Evolutionary conservation across 2,329 filamentous ascomycete species (phyloP).

Genomic region (Diaporthe citriasiana): DNA sequence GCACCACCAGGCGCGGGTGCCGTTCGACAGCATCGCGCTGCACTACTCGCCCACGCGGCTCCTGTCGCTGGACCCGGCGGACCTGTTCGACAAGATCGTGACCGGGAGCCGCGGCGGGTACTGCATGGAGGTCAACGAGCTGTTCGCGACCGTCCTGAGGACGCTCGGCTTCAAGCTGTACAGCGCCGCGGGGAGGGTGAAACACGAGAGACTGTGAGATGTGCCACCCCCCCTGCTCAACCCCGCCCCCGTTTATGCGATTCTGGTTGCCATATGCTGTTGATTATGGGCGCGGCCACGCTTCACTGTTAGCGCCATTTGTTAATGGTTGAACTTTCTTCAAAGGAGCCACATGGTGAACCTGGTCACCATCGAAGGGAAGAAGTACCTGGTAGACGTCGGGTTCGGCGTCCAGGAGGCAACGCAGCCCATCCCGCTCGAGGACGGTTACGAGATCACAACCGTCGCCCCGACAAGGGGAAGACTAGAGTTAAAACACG

Average conservation of each 20-base stretch:
- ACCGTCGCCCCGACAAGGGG: constrained; percentile 62
- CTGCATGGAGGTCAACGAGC: constrained; percentile 63
- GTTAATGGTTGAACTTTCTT: neutral
- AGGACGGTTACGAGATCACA: constrained; percentile 45
- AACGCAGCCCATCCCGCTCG: constrained; percentile 51
- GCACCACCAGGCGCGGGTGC: constrained; percentile 63
- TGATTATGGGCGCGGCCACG: neutral
- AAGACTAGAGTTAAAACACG: constrained; percentile 56
- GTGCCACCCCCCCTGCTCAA: neutral
- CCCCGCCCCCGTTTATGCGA: neutral
- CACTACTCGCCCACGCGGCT: constrained; percentile 58
- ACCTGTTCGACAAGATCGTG: constrained; percentile 55
- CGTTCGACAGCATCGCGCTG: constrained; percentile 68
- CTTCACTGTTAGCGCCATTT: neutral
- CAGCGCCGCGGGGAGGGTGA: constrained; percentile 62
- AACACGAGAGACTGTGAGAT: constrained; percentile 33
- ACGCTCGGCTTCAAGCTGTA: constrained; percentile 65
- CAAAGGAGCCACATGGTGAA: constrained; percentile 71
- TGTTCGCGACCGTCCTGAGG: constrained; percentile 63
- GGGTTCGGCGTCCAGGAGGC: constrained; percentile 68
- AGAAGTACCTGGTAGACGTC: constrained; percentile 68
- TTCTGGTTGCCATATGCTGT: neutral
- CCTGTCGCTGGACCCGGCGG: constrained; percentile 50
- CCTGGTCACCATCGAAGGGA: constrained; percentile 66
- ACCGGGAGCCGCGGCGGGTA: constrained; percentile 63